phyloP scores from a whole-genome alignment of 306 rosid species.

The Prunus persica region Prunus_persica_NCBIv2 NC_034014.1:7365501-7366000 shows the following conservation, averaged over 20 bases:
- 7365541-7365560: not conserved
- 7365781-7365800: not conserved
- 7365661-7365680: not conserved
- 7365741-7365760: no score
- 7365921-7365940: constrained; percentile 32
- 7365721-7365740: no score
- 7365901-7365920: constrained; percentile 55
- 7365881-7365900: not conserved
- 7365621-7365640: not conserved
- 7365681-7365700: not conserved
- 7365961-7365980: constrained; percentile 65
- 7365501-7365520: not conserved
- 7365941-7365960: constrained; percentile 48
- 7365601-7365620: not conserved
- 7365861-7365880: not conserved
- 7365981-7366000: constrained; percentile 41
- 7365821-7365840: not conserved
- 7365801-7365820: not conserved
- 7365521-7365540: not conserved
- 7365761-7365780: not conserved
- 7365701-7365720: no score
- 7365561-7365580: not conserved
- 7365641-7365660: not conserved
- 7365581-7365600: not conserved
- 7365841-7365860: not conserved